Conservation (phyloP, 2,329 filamentous ascomycete genomes). For the Verticillium longisporum region DNA sequence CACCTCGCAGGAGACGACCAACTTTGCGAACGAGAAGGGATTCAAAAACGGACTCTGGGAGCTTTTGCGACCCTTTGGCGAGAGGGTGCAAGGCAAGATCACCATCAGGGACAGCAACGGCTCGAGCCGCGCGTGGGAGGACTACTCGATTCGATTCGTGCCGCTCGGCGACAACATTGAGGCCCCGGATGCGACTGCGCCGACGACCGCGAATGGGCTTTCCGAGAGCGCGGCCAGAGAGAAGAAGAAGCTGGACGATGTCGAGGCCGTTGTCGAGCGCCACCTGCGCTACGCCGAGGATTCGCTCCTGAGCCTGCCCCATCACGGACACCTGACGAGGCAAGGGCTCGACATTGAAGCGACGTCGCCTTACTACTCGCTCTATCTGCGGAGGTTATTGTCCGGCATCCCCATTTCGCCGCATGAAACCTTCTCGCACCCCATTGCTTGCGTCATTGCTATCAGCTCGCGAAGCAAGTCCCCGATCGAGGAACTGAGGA, state of each 20-base stretch:
- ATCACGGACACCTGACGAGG: constrained; percentile 29
- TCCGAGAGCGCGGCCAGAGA: constrained; percentile 8
- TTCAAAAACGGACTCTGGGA: constrained; percentile 77
- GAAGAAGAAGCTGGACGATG: constrained; percentile 44
- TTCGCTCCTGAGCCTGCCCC: constrained; percentile 32
- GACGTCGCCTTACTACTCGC: constrained; percentile 73
- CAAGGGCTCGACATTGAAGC: constrained; percentile 38
- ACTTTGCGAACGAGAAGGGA: constrained; percentile 75
- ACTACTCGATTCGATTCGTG: constrained; percentile 84
- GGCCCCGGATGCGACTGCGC: constrained; percentile 35
- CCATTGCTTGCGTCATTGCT: constrained; percentile 88
- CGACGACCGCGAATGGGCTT: constrained; percentile 22
- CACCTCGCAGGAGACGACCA: constrained; percentile 79
- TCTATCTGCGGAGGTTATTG: constrained; percentile 78
- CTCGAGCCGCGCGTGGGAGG: constrained; percentile 74
- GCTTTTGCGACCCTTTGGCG: constrained; percentile 83
- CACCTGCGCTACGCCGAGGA: constrained; percentile 73
- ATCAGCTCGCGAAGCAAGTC: constrained; percentile 82
- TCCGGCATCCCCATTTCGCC: constrained; percentile 72
- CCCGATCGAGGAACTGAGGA: constrained; percentile 81
- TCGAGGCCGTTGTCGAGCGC: constrained; percentile 74
- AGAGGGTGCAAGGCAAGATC: constrained; percentile 79
- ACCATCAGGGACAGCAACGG: constrained; percentile 87
- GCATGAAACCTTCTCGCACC: constrained; percentile 91
- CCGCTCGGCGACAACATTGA: constrained; percentile 57